phyloP scores from a whole-genome alignment of 768 basidiomycete species.

The Suillus tomentosus region DNA sequence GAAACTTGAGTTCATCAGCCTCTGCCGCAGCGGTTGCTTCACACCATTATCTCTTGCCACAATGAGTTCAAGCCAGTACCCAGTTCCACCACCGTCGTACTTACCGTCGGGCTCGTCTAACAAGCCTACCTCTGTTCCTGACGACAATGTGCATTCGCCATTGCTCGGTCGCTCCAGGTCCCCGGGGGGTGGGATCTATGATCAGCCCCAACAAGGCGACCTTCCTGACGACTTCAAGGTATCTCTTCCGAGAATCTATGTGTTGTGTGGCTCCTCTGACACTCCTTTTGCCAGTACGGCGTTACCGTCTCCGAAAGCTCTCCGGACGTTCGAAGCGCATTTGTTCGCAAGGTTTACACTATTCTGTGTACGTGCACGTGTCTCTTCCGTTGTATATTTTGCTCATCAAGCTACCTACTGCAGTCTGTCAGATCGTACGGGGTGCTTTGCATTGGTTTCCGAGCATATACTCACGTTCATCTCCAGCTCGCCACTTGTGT shows the following conservation, averaged over 20 bases:
- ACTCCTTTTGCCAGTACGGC: conserved; percentile 53
- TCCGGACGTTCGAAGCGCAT: conserved; percentile 77
- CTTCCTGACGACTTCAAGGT: conserved; percentile 96
- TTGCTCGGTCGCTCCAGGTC: conserved; percentile 54
- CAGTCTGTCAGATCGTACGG: conserved; percentile 75
- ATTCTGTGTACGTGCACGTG: conserved; percentile 70
- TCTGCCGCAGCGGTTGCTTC: conserved; percentile 3
- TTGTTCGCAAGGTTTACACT: conserved; percentile 89
- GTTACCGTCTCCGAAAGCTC: conserved; percentile 78
- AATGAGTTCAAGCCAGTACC: conserved; percentile 59
- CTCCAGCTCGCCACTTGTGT: conserved; percentile 70
- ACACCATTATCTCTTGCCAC: conserved; percentile 22
- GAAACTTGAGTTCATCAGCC: conserved; percentile 17
- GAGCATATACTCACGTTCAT: conserved; percentile 10
- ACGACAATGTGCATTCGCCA: conserved; percentile 51
- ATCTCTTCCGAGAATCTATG: conserved; percentile 14
- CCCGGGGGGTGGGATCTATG: conserved; percentile 56
- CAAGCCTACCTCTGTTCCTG: conserved; percentile 34
- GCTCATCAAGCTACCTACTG: conserved; percentile 12
- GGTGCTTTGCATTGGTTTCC: background rate
- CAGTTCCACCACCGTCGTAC: conserved; percentile 64
- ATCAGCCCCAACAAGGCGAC: conserved; percentile 75
- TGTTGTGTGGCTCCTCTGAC: background rate
- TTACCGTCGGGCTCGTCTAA: conserved; percentile 41
- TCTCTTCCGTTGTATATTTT: background rate